Evolutionary conservation across 2,329 filamentous ascomycete genomes (phyloP).

Genomic region (Cadophora luteo-olivacea): DNA sequence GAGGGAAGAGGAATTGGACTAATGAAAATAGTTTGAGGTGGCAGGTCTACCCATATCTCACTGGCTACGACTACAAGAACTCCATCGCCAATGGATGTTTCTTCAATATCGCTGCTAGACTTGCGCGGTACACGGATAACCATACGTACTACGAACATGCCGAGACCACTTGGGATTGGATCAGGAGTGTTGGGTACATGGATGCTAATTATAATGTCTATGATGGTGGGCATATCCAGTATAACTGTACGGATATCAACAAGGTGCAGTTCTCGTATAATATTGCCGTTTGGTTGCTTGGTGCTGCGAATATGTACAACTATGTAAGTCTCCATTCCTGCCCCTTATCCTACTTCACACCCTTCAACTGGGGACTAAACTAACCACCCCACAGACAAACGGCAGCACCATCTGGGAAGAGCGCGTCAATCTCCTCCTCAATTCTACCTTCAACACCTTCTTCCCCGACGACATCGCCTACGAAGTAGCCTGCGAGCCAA

Average conservation of each 20-base stretch:
- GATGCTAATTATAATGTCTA: constrained; percentile 59
- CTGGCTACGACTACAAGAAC: constrained; percentile 68
- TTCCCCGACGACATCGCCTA: constrained; percentile 61
- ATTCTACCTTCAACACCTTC: constrained; percentile 45
- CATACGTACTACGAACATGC: constrained; percentile 81
- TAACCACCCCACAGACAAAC: constrained; percentile 40
- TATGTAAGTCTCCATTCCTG: constrained; percentile 55
- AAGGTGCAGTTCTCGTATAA: constrained; percentile 74
- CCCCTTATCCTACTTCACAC: no score
- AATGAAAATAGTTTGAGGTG: constrained; percentile 64
- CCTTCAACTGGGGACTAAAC: no score
- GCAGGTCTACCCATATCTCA: constrained; percentile 80
- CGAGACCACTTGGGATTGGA: constrained; percentile 72
- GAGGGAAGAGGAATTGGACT: constrained; percentile 17
- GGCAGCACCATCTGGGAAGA: constrained; percentile 48
- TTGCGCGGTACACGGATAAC: constrained; percentile 81
- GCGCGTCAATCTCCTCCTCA: constrained; percentile 46
- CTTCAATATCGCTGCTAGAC: constrained; percentile 72
- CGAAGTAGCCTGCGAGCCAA: constrained; percentile 64
- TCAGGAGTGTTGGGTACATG: constrained; percentile 63
- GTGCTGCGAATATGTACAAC: constrained; percentile 53
- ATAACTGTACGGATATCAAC: constrained; percentile 59
- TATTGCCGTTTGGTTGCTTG: constrained; percentile 67
- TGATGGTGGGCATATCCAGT: constrained; percentile 57
- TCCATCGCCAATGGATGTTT: constrained; percentile 73